Base-by-base conservation (phyloP, 495 filamentous ascomycete genomes). In the Penicillium alfredii region DNA sequence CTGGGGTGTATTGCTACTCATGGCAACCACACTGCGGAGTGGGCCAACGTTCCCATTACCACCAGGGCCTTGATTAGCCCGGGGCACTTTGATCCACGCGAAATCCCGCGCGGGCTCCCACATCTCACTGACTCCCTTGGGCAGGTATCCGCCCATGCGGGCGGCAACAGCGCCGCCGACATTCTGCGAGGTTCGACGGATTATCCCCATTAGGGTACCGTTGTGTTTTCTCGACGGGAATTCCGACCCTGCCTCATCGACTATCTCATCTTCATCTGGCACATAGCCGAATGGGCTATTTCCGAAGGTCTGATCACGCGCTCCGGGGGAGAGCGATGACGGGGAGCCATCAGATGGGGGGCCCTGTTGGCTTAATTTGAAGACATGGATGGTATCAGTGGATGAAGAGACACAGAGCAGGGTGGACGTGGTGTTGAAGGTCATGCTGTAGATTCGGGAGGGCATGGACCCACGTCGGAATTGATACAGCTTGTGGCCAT, bases 21-120 rank as follows among this genome's bases (percentile, higher is more conserved):
- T 88, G 5, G 93, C 92, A 23, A 97, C 92, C 17, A 97, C 93
- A 42, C 88, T 96, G 42, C 80, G 63, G 11, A 93, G 53, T 3
- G 75, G 74, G 1, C 67, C 68, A 4, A 47, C 41, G 14, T 51
- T 46, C n/a, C 55, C 53, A 9, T 68, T 65, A 6, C 56, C 58
- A 29, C 64, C 60, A 38, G 59, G 28, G 7, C 55, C 52, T 40
- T 59, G 39, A 47, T 44, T 58, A 4, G 65, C 42, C 51, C 82
- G 84, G n/a, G 92, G 92, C 16, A 98, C 72, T 58, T 89, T 94
- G 49, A 96, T 81, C 73, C 85, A 95, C 1, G 92, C 92, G 62
- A 98, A 97, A 58, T 98, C 93, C 30, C 92, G 76, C 28, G 84
- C 72, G 9, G 92, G 92, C 53, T 98, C 93, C 87, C 86, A 96